These are phyloP conservation scores for Diaporthe batatas DNA, from an alignment of 2,329 filamentous ascomycete species.

Conservation along the genomic window DNA sequence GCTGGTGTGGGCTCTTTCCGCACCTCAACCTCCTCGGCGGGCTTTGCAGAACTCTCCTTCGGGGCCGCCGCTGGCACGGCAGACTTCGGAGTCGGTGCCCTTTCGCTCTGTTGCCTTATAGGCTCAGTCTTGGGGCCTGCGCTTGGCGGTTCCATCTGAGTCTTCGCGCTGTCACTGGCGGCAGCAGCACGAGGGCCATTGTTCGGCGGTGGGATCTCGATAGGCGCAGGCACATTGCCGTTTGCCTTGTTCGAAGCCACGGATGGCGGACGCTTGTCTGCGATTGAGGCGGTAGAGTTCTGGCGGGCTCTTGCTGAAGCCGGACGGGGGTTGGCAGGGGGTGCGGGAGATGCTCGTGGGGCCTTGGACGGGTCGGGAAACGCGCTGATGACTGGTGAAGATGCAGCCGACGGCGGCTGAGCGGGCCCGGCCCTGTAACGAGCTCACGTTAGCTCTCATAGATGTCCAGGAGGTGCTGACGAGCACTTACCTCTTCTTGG, in stretches of 20 bases:
- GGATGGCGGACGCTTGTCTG: constrained; percentile 71
- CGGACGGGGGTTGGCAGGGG: constrained; percentile 69
- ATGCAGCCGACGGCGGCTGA: constrained; percentile 76
- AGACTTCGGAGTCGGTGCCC: constrained; percentile 41
- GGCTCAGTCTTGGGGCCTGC: constrained; percentile 54
- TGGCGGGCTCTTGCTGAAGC: constrained; percentile 80
- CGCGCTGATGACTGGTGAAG: constrained; percentile 80
- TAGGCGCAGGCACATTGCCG: constrained; percentile 57
- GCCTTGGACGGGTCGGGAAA: constrained; percentile 72
- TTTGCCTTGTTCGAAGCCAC: constrained; percentile 74
- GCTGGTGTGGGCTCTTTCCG: constrained; percentile 57
- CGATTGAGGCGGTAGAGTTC: constrained; percentile 75
- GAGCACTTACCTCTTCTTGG: constrained; percentile 80
- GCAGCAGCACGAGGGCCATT: constrained; percentile 50
- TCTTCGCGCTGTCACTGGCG: constrained; percentile 62
- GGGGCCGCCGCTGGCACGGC: constrained; percentile 48
- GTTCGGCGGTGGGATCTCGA: constrained; percentile 51
- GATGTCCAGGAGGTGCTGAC: constrained; percentile 1
- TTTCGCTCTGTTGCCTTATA: constrained; percentile 35
- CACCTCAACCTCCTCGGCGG: constrained; percentile 61
- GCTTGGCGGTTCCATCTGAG: constrained; percentile 60
- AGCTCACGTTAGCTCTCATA: constrained; percentile 50
- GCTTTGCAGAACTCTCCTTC: constrained; percentile 52
- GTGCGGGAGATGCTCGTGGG: constrained; percentile 71
- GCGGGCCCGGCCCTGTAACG: constrained; percentile 38